phyloP scores from a whole-genome alignment of 352 stramenopile genomes.

The Poterioochromonas sp. region DNA sequence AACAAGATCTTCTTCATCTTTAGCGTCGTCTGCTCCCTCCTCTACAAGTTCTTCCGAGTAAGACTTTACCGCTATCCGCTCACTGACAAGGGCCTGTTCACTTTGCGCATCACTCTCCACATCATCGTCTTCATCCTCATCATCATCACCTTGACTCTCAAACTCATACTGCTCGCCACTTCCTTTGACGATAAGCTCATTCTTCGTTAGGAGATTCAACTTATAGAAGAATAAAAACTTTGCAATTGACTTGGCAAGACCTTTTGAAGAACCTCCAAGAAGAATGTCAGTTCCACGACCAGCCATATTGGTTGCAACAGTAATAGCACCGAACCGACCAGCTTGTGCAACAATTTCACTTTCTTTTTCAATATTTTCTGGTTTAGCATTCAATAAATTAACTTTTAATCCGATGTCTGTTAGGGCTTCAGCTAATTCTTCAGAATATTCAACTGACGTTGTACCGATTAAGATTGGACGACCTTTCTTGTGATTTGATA shows the following conservation, averaged over 20 bases:
- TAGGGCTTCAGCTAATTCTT: slow-evolving; percentile 54
- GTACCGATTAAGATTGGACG: slow-evolving; percentile 66
- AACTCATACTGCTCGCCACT: neutral
- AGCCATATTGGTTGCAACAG: slow-evolving; percentile 69
- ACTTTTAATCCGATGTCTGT: slow-evolving; percentile 53
- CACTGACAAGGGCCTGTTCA: neutral
- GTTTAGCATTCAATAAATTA: slow-evolving; percentile 43
- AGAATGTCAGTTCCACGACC: slow-evolving; percentile 69
- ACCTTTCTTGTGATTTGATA: slow-evolving; percentile 46
- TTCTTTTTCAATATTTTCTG: slow-evolving; percentile 51
- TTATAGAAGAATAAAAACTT: neutral
- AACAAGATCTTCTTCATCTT: slow-evolving; percentile 41
- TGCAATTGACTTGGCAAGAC: neutral
- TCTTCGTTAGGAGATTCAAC: neutral
- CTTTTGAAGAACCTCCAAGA: slow-evolving; percentile 48
- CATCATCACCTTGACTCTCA: neutral
- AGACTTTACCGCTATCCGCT: neutral
- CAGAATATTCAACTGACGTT: slow-evolving; percentile 61
- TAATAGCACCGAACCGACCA: slow-evolving; percentile 59
- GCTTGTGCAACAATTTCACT: slow-evolving; percentile 65
- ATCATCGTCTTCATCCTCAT: slow-evolving; percentile 16
- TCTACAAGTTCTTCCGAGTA: slow-evolving; percentile 32
- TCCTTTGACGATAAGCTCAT: neutral
- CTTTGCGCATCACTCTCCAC: neutral
- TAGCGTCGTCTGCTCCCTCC: slow-evolving; percentile 35